Conservation (phyloP, 1,284 basidiomycete genomes). For the Crocinoboletus sp. region DNA sequence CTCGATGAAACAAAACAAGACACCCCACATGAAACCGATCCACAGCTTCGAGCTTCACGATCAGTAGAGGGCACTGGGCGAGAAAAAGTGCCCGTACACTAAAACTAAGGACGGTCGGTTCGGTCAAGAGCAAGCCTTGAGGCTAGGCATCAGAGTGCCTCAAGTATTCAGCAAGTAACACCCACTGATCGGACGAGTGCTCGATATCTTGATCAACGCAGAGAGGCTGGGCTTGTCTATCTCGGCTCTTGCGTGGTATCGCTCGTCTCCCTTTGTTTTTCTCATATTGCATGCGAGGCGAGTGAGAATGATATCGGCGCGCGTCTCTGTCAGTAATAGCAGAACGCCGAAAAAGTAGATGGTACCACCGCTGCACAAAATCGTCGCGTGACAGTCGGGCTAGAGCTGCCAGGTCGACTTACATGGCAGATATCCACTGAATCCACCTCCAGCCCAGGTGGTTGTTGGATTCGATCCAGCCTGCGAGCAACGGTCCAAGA, state of each 20-base stretch:
- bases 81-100: constrained; percentile 34
- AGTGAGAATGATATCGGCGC: constrained; percentile 43
- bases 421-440: constrained; percentile 61
- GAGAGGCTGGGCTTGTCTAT: constrained; percentile 42
- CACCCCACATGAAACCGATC: constrained; percentile 61
- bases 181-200: constrained; percentile 49
- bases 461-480: constrained; percentile 51
- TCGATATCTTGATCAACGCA: constrained; percentile 46
- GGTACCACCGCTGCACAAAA: constrained; percentile 32
- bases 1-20: constrained; percentile 54
- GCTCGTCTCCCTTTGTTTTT: constrained; percentile 42
- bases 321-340: constrained; percentile 45
- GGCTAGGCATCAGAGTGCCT: constrained; percentile 4
- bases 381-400: neutral
- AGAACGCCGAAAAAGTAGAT: constrained; percentile 32
- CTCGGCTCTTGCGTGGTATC: constrained; percentile 48
- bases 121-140: constrained; percentile 52
- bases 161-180: constrained; percentile 1
- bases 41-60: constrained; percentile 38
- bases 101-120: constrained; percentile 58
- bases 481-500: constrained; percentile 49
- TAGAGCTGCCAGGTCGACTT: constrained; percentile 8
- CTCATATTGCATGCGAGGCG: constrained; percentile 42
- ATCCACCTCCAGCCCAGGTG: constrained; percentile 64
- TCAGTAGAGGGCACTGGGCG: constrained; percentile 5